phyloP scores from a whole-genome alignment of 208 protist genomes.

The Crithidia brevicula region DNA sequence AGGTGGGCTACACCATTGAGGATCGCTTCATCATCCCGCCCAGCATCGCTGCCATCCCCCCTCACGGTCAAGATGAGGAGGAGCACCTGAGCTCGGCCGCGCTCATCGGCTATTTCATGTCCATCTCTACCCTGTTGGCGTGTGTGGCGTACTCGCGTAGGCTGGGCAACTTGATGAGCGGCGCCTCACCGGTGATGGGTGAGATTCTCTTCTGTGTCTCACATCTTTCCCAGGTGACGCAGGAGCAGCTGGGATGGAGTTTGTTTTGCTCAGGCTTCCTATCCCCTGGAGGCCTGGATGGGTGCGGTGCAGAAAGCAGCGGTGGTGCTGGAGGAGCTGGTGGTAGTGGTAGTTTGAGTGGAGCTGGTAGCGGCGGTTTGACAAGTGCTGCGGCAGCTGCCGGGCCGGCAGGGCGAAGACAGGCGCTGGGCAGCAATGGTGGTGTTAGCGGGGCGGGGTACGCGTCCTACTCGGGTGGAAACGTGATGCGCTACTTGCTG shows the following conservation, averaged over 20 bases:
- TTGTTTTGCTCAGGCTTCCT: slow-evolving; percentile 27
- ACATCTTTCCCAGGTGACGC: slow-evolving; percentile 33
- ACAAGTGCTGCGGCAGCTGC: neutral
- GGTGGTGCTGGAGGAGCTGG: neutral
- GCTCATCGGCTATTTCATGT: slow-evolving; percentile 25
- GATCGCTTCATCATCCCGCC: slow-evolving; percentile 31
- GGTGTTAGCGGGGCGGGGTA: neutral
- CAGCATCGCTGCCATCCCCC: slow-evolving; percentile 6
- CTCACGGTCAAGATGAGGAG: neutral
- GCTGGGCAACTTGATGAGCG: slow-evolving; percentile 30
- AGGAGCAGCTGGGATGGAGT: slow-evolving; percentile 40
- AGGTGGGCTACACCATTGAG: slow-evolving; percentile 26
- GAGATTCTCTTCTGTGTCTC: slow-evolving; percentile 34
- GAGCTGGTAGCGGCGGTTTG: neutral
- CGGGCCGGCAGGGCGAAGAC: slow-evolving; percentile 10
- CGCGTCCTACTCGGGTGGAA: slow-evolving; percentile 7
- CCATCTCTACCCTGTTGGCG: slow-evolving; percentile 11
- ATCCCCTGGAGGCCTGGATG: slow-evolving; percentile 10
- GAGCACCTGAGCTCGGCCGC: neutral
- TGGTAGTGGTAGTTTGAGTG: neutral
- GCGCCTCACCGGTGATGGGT: slow-evolving; percentile 31
- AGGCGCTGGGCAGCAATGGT: neutral
- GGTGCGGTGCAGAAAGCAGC: slow-evolving; percentile 7
- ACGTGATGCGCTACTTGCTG: slow-evolving; percentile 29
- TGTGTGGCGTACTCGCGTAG: slow-evolving; percentile 23